A percentile compares a stretch with the other conserved stretches of the same genome.
Conservation (phyloP, 139 green algal species). For the Micromonas commoda region DNA sequence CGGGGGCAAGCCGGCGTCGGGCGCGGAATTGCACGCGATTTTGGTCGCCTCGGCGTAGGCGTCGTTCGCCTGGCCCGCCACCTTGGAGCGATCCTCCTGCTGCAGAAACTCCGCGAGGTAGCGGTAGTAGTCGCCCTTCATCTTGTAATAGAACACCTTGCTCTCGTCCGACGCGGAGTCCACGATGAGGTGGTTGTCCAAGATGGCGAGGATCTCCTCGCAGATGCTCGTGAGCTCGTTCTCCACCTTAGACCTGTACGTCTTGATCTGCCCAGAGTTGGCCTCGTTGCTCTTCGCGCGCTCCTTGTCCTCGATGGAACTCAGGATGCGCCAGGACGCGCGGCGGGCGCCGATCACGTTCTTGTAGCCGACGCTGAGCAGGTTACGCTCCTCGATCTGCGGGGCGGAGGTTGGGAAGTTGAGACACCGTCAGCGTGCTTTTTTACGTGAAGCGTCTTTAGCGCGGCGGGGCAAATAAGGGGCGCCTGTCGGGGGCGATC, state of each 20-base stretch:
- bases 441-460: too few relatives aligned
- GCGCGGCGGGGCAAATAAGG: too few relatives aligned
- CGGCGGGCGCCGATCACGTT: slow-evolving; percentile 49
- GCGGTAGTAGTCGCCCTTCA: slow-evolving; percentile 55
- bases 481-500: too few relatives aligned
- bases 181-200: slow-evolving; percentile 44
- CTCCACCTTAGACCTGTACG: slow-evolving; percentile 46
- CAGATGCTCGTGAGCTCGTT: slow-evolving; percentile 43
- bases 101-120: slow-evolving; percentile 52
- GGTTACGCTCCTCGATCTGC: slow-evolving; percentile 46
- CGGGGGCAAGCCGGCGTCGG: slow-evolving; percentile 20
- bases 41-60: slow-evolving; percentile 46
- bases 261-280: slow-evolving; percentile 39
- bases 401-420: neutral
- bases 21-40: slow-evolving; percentile 33
- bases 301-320: slow-evolving; percentile 52
- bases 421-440: too few relatives aligned
- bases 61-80: slow-evolving; percentile 37
- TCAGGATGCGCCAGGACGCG: slow-evolving; percentile 49
- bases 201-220: slow-evolving; percentile 38
- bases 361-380: slow-evolving; percentile 54
- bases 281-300: slow-evolving; percentile 37
- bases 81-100: slow-evolving; percentile 38
- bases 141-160: slow-evolving; percentile 55
- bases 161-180: slow-evolving; percentile 36